Conservation (phyloP, 2,329 filamentous ascomycete species). For the Eutypa lata region DNA sequence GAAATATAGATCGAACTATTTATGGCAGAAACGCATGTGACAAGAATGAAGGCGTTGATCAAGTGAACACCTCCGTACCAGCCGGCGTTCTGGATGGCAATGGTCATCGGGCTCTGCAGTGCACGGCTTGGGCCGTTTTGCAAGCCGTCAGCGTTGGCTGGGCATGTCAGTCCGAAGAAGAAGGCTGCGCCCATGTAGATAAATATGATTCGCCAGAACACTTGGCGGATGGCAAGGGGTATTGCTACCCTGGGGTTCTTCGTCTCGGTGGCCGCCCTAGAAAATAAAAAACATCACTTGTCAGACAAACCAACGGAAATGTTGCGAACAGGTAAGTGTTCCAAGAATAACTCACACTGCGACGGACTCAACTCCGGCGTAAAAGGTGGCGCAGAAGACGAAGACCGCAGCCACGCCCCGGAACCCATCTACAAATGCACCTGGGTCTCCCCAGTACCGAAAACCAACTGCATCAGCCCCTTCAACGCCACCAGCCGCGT, state of each 20-base stretch:
- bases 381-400: constrained; percentile 68
- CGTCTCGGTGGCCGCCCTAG: constrained; percentile 53
- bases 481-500: constrained; percentile 63
- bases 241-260: constrained; percentile 55
- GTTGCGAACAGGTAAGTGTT: constrained; percentile 41
- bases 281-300: background rate
- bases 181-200: constrained; percentile 68
- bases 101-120: constrained; percentile 69
- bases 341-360: constrained; percentile 58
- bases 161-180: constrained; percentile 73
- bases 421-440: constrained; percentile 68
- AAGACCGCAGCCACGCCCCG: constrained; percentile 63
- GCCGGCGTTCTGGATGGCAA: constrained; percentile 70
- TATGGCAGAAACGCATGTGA: constrained; percentile 68
- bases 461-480: constrained; percentile 64
- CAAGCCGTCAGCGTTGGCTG: constrained; percentile 63
- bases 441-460: constrained; percentile 68
- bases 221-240: constrained; percentile 56
- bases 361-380: constrained; percentile 61
- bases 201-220: constrained; percentile 60
- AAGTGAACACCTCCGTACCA: constrained; percentile 72
- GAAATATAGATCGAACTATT: constrained; percentile 78
- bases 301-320: background rate
- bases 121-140: constrained; percentile 60
- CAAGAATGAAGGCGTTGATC: constrained; percentile 74